Percentiles rank a stretch among this genome's conserved stretches.
Evolutionary conservation across 352 stramenopile genomes (phyloP).

Genomic region (Phytophthora idaei): DNA sequence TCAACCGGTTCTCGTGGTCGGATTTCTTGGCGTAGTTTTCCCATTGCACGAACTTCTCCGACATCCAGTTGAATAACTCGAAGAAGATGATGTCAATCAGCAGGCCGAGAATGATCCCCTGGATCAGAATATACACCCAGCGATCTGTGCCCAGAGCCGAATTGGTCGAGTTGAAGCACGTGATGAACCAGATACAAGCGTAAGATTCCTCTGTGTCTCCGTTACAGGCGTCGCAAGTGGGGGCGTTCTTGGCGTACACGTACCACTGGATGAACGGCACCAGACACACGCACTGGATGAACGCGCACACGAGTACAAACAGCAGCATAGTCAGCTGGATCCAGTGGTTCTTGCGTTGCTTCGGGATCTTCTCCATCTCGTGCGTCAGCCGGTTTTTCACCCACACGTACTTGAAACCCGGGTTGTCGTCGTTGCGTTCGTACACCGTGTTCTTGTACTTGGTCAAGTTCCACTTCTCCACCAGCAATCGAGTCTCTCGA

Average conservation of each 20-base stretch:
- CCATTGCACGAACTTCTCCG: conserved; percentile 86
- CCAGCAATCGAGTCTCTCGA: conserved; percentile 84
- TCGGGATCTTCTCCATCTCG: conserved; percentile 89
- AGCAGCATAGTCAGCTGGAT: conserved; percentile 89
- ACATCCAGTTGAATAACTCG: conserved; percentile 89
- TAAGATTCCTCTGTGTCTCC: conserved; percentile 52
- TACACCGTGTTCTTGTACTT: conserved; percentile 92
- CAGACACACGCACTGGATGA: conserved; percentile 84
- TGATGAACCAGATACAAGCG: conserved; percentile 81
- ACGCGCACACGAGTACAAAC: conserved; percentile 74
- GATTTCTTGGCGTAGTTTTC: conserved; percentile 90
- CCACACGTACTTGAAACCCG: conserved; percentile 87
- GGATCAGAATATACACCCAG: conserved; percentile 90
- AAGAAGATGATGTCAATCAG: conserved; percentile 92
- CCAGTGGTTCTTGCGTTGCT: conserved; percentile 83
- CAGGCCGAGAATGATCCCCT: conserved; percentile 80
- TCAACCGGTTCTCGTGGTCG: conserved; percentile 86
- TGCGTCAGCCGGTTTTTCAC: conserved; percentile 87
- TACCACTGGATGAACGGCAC: conserved; percentile 92
- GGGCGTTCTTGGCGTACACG: conserved; percentile 87
- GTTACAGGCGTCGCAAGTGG: conserved; percentile 68
- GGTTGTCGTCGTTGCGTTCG: conserved; percentile 88
- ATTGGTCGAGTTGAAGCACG: conserved; percentile 76
- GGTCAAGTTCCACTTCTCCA: conserved; percentile 89
- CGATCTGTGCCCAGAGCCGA: conserved; percentile 84